Percentiles rank a stretch among this genome's conserved stretches.
Conservation (phyloP, 805 yeast species). For the Candida nitratophila region DNA sequence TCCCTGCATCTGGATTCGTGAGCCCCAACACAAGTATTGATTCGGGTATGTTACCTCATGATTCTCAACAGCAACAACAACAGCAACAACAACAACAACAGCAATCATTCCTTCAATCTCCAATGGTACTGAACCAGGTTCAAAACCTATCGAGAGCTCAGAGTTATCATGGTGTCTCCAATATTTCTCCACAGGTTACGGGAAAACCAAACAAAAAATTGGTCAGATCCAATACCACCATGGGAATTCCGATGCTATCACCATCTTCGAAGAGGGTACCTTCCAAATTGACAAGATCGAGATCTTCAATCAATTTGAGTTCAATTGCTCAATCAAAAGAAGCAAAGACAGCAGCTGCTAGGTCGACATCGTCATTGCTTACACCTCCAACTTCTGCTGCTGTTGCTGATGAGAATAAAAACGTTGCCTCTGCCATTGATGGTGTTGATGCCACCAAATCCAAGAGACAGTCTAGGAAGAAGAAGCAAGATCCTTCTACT, state of each 20-base stretch:
- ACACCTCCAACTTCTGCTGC: constrained; percentile 4
- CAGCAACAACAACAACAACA: neutral
- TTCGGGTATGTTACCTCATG: neutral
- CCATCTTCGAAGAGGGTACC: neutral
- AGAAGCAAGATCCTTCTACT: neutral
- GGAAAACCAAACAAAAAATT: neutral
- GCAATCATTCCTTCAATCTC: neutral
- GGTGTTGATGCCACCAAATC: neutral
- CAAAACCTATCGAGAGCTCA: neutral
- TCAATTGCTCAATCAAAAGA: constrained; percentile 37
- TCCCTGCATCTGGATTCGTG: neutral
- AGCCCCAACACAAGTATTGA: neutral
- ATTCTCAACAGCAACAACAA: neutral
- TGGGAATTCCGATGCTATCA: neutral
- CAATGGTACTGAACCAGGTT: neutral
- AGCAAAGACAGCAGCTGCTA: constrained; percentile 21
- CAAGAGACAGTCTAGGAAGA: constrained; percentile 16
- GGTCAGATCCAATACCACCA: constrained; percentile 1
- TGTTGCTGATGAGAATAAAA: neutral
- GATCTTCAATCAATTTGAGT: constrained; percentile 48
- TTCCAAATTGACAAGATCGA: constrained; percentile 29
- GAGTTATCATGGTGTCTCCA: neutral
- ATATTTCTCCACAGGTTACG: neutral
- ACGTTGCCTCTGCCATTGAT: neutral
- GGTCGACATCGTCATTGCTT: constrained; percentile 5